Evolutionary conservation across 148 eudicot species (phyloP).

Genomic region (Arctostaphylos glauca): DNA sequence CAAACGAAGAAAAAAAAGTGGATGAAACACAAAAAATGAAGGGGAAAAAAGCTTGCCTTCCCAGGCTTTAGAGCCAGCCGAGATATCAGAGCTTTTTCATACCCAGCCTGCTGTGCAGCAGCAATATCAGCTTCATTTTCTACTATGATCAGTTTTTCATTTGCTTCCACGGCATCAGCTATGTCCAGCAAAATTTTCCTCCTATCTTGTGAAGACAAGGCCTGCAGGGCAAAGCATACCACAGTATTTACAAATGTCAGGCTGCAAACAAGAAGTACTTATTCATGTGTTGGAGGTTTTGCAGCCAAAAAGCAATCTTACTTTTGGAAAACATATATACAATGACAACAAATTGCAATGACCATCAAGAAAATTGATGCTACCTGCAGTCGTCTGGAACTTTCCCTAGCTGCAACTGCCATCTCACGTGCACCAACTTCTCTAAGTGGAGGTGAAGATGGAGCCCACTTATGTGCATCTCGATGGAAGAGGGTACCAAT

Average conservation of each 20-base stretch:
- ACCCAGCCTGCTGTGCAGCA: constrained; percentile 74
- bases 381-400: constrained; percentile 92
- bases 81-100: constrained; percentile 67
- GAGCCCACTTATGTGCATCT: constrained; percentile 62
- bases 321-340: background rate
- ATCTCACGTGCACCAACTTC: constrained; percentile 69
- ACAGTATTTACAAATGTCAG: background rate
- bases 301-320: background rate
- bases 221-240: constrained; percentile 40
- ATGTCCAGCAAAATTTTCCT: constrained; percentile 64
- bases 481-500: constrained; percentile 89
- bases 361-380: constrained; percentile 5
- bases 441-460: constrained; percentile 21
- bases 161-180: constrained; percentile 85
- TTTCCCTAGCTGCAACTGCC: constrained; percentile 92
- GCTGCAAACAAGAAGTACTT: background rate
- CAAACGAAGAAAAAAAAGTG: background rate
- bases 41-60: constrained; percentile 52
- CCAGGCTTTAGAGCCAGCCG: constrained; percentile 79
- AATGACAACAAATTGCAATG: background rate
- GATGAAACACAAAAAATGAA: background rate
- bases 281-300: background rate
- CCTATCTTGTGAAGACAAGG: constrained; percentile 69
- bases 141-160: constrained; percentile 46
- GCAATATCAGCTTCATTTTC: constrained; percentile 85